Percentiles rank a stretch among this genome's conserved stretches.
Evolutionary conservation across 2,329 filamentous ascomycete species (phyloP).

Genomic region (Shiraia bambusicola): DNA sequence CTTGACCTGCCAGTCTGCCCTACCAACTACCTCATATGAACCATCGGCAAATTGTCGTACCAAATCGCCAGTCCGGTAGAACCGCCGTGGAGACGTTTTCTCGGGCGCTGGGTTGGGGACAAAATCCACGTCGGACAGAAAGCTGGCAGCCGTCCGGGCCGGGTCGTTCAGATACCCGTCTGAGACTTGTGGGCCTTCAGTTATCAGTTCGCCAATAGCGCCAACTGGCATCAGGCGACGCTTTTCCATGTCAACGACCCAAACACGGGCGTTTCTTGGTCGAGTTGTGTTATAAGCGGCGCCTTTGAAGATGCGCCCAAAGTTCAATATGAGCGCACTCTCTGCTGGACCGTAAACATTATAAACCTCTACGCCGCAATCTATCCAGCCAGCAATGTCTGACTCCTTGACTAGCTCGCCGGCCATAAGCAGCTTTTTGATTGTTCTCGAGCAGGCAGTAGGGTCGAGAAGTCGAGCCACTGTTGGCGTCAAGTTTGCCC

Average conservation of each 20-base stretch:
- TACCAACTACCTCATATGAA: constrained; percentile 12
- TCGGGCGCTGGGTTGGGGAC: constrained; percentile 2
- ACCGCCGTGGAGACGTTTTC: constrained; percentile 16
- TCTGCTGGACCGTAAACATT: constrained; percentile 11
- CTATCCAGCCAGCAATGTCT: constrained; percentile 3
- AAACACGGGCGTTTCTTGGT: constrained; percentile 10
- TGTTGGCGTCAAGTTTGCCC: constrained; percentile 13
- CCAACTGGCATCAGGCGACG: constrained; percentile 19
- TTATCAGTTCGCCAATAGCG: constrained; percentile 23
- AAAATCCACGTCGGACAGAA: constrained; percentile 19
- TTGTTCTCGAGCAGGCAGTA: constrained; percentile 3
- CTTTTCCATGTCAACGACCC: constrained; percentile 28
- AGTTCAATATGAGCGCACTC: too few relatives aligned
- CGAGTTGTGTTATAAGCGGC: constrained; percentile 10
- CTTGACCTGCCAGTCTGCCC: constrained; percentile 28
- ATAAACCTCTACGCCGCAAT: constrained; percentile 8
- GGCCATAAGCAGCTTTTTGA: constrained; percentile 3
- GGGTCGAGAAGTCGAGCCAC: constrained; percentile 12
- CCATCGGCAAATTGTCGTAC: constrained; percentile 19
- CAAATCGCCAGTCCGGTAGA: constrained; percentile 30
- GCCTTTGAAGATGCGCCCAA: too few relatives aligned
- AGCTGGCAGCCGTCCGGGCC: constrained; percentile 16
- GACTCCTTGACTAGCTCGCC: constrained; percentile 3
- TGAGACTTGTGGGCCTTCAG: constrained; percentile 24
- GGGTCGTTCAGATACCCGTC: constrained; percentile 24